Evolutionary conservation across 495 filamentous ascomycete genomes (phyloP), one percentile per base, ranked within the genome.

Genomic region (Lophiostoma macrostomum): DNA sequence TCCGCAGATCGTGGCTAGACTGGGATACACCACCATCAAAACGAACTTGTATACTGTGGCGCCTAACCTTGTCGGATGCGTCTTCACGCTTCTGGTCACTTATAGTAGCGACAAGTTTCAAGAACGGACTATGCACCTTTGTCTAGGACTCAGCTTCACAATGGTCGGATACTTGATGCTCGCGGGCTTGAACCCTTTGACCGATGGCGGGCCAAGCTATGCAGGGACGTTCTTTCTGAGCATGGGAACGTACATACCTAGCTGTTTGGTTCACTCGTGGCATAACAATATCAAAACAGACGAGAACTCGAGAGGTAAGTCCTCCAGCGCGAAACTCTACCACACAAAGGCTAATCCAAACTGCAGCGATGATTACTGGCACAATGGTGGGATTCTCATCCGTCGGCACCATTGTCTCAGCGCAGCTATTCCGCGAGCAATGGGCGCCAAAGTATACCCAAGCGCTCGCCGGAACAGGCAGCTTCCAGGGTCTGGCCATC

Each of bases 321-420:
- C n/a, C n/a, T n/a, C n/a, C n/a, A n/a, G n/a, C n/a, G n/a, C n/a
- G n/a, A n/a, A n/a, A n/a, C n/a, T n/a, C n/a, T n/a, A n/a, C n/a
- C n/a, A n/a, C n/a, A n/a, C n/a, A n/a, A n/a, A n/a, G n/a, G n/a
- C n/a, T n/a, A n/a, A n/a, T n/a, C n/a, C n/a, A n/a, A 42, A 58
- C 0, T 67, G 72, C 0, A n/a, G 72, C 72, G 3, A 71, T 67
- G 6, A 71, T 68, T 32, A 71, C 71, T 1, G 72, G 73, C 0
- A 63, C 73, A 58, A 66, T 61, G 5, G 54, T 62, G 16, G 28
- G 61, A 18, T 32, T 46, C 23, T 42, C 50, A 11, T 47, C 55
- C 24, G 32, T 58, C 1, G 53, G 53, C 2, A 46, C 45, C 16
- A 57, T 57, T 37, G 27, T 57, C 6, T 43, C 37, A 10, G 46